A percentile compares a stretch with the other conserved stretches of the same genome.
Evolutionary conservation across 768 basidiomycete species (phyloP).

Genomic region (Macrolepiota dolichaula): DNA sequence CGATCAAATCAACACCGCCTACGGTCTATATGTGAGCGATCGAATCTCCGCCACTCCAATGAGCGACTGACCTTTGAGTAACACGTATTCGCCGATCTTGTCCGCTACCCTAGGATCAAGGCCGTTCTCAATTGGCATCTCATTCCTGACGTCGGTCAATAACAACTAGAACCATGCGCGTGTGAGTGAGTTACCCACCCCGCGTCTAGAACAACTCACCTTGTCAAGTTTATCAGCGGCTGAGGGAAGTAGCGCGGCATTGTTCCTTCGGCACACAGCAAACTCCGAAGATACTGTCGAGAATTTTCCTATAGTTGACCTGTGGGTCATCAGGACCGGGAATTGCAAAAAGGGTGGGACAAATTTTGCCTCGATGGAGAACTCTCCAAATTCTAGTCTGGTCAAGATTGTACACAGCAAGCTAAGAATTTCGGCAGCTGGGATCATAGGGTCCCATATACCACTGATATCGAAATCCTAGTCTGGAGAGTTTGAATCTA

Average conservation of each 20-base stretch:
- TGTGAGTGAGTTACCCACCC: conserved; percentile 1
- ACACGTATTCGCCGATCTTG: conserved; percentile 95
- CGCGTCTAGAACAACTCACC: conserved; percentile 34
- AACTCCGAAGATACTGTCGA: conserved; percentile 95
- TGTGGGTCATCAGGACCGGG: conserved; percentile 23
- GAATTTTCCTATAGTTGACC: conserved; percentile 95
- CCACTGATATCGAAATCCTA: conserved; percentile 97
- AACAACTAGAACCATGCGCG: conserved; percentile 48
- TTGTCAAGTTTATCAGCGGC: conserved; percentile 99
- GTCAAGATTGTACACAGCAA: conserved; percentile 78
- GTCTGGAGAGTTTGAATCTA: background rate
- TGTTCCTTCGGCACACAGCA: conserved; percentile 92
- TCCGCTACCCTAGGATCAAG: conserved; percentile 79
- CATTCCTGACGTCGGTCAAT: conserved; percentile 90
- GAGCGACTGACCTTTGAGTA: conserved; percentile 70
- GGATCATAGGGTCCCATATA: conserved; percentile 93
- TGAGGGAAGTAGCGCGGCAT: conserved; percentile 89
- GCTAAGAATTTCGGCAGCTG: conserved; percentile 89
- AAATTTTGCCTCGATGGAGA: conserved; percentile 75
- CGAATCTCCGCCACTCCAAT: background rate
- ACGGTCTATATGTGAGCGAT: background rate
- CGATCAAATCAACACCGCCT: conserved; percentile 81
- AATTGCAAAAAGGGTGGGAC: background rate
- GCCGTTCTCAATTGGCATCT: conserved; percentile 97
- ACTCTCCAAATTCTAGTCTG: conserved; percentile 88